Conservation (phyloP, 2,329 filamentous ascomycete genomes). For the Arthrinium puccinioides region DNA sequence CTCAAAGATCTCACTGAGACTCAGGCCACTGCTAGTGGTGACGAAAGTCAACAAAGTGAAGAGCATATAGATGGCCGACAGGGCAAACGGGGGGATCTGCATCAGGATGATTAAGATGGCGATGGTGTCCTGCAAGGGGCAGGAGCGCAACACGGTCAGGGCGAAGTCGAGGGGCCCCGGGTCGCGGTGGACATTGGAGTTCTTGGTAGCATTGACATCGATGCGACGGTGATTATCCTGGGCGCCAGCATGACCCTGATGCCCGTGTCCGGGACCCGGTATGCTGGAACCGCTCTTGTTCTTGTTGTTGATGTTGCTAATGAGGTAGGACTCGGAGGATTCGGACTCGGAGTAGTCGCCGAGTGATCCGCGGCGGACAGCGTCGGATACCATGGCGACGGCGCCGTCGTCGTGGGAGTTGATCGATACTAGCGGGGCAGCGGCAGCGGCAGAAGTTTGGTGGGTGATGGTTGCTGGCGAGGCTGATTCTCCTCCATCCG, state of each 20-base stretch:
- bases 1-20: constrained; percentile 86
- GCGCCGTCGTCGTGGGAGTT: constrained; percentile 26
- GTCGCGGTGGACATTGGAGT: constrained; percentile 61
- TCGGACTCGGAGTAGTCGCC: constrained; percentile 48
- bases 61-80: constrained; percentile 84
- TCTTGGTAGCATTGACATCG: constrained; percentile 63
- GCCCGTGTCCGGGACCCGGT: constrained; percentile 26
- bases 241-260: too few relatives aligned
- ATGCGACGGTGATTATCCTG: constrained; percentile 56
- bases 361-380: constrained; percentile 37
- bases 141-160: constrained; percentile 80
- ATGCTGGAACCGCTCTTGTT: too few relatives aligned
- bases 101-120: constrained; percentile 94
- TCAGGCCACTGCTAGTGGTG: constrained; percentile 70
- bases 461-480: constrained; percentile 11
- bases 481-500: neutral
- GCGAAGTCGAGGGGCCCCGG: constrained; percentile 69
- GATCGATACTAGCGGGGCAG: constrained; percentile 24
- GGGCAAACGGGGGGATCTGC: constrained; percentile 79
- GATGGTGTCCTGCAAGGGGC: constrained; percentile 89
- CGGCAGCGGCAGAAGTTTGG: constrained; percentile 17
- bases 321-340: constrained; percentile 43
- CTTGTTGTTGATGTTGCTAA: constrained; percentile 26
- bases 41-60: constrained; percentile 93
- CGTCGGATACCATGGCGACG: constrained; percentile 33